Evolutionary conservation across 345 rosid species (phyloP), one percentile per base, ranked within the genome.

Genomic region (Excoecaria agallocha): DNA sequence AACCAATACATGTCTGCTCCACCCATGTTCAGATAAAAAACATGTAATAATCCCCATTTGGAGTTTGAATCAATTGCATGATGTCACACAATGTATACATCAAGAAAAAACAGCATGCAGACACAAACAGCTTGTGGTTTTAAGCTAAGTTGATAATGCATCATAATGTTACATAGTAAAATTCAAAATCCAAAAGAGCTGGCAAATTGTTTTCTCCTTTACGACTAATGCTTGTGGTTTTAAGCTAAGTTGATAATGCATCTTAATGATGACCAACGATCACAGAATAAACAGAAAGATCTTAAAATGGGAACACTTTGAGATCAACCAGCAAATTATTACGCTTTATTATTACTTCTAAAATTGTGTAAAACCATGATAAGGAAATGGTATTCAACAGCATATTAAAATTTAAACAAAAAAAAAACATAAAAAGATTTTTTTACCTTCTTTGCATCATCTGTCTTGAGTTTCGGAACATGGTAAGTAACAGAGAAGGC

Each of bases 361-460:
- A 15, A 9, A 25, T 48, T 65, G 37, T 63, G 38, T 24, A 16
- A 55, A 39, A 41, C 4, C 6, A 59, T 69, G 52, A 61, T 20
- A 22, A 13, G 8, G 38, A 54, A 63, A 54, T 16, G 50, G 35
- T 30, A 52, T 25, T 20, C 7, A 71, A 52, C 20, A 54, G 41
- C 54, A 41, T 19, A 69, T 38, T 15, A 58, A 38, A 69, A 61
- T 4, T 58, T 30, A 30, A 30, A 30, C 35, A 52, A 50, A 22
- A 54, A 9, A 57, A 4, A 25, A 9, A 38, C 3, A 72, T 15
- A 15, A 60, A 15, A 68, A 41, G 13, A 17, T 39, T n/a, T 46
- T 8, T 41, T 69, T 86, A 94, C 99, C 98, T 86, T 88, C 89
- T 91, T 87, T 22, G 97, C 96, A 20, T 90, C 99, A 8, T 81